phyloP scores from a whole-genome alignment of 2,329 filamentous ascomycete species.

The Colletotrichum siamense region DNA sequence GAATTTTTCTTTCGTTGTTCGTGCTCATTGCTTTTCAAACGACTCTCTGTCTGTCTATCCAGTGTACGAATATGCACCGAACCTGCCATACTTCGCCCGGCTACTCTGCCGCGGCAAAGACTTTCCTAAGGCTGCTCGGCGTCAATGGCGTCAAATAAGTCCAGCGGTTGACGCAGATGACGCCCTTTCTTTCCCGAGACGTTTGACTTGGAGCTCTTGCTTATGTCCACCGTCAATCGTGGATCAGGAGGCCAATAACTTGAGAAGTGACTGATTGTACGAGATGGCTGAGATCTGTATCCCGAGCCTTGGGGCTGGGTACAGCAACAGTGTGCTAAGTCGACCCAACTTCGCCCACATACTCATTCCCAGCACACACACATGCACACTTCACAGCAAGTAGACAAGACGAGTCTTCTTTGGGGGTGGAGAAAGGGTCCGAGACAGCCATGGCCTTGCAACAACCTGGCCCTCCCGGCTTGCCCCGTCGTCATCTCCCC shows the following conservation, averaged over 20 bases:
- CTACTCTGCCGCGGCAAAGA: not conserved
- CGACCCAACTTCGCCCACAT: not conserved
- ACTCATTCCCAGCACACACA: not conserved
- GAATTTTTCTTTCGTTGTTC: constrained; percentile 7
- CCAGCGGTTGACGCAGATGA: constrained; percentile 14
- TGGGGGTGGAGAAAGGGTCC: constrained; percentile 19
- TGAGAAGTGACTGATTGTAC: not conserved
- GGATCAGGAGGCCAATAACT: constrained; percentile 5
- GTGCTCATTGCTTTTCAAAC: constrained; percentile 14
- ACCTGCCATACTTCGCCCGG: not conserved
- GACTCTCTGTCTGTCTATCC: not conserved
- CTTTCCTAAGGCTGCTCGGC: not conserved
- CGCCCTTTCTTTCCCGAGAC: constrained; percentile 8
- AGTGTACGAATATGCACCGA: not conserved
- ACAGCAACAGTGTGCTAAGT: not conserved
- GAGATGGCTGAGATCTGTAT: constrained; percentile 4
- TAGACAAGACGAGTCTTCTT: constrained; percentile 6
- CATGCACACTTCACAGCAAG: not conserved
- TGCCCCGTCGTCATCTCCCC: constrained; percentile 12
- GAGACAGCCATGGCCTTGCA: constrained; percentile 18
- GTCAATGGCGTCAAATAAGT: constrained; percentile 20
- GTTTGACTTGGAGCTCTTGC: constrained; percentile 18
- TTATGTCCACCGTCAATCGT: constrained; percentile 2
- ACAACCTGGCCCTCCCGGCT: constrained; percentile 10
- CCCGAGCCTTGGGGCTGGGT: not conserved